phyloP scores from a whole-genome alignment of 1,284 basidiomycete species.

The Golubevia sp. region DNA sequence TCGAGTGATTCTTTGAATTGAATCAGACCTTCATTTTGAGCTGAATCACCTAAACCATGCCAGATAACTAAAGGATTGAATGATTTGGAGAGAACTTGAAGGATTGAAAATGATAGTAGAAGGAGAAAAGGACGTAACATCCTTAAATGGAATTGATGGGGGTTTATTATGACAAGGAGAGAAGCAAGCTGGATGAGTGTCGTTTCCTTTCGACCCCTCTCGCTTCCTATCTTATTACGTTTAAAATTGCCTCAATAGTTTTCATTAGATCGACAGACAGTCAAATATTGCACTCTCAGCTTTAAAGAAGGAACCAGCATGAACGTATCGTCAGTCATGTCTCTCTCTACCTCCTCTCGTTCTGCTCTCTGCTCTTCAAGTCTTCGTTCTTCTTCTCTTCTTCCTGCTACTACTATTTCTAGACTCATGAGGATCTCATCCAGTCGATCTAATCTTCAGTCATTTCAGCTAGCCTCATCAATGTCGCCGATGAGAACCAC shows the following conservation, averaged over 20 bases:
- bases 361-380: background rate
- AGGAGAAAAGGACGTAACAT: no score
- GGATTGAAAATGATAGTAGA: background rate
- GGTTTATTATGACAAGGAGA: no score
- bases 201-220: no score
- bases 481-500: no score
- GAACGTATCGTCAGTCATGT: background rate
- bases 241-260: no score
- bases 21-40: constrained; percentile 65
- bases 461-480: background rate
- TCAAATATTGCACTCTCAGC: no score
- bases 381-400: background rate
- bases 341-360: background rate
- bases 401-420: background rate
- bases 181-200: no score
- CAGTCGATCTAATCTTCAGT: background rate
- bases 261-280: no score
- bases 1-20: constrained; percentile 73
- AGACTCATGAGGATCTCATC: background rate
- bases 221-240: background rate
- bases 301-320: background rate
- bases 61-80: constrained; percentile 79
- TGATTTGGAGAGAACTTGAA: background rate
- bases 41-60: constrained; percentile 84
- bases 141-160: no score